phyloP scores from a whole-genome alignment of 768 basidiomycete genomes.

The Cytidiella melzeri region DNA sequence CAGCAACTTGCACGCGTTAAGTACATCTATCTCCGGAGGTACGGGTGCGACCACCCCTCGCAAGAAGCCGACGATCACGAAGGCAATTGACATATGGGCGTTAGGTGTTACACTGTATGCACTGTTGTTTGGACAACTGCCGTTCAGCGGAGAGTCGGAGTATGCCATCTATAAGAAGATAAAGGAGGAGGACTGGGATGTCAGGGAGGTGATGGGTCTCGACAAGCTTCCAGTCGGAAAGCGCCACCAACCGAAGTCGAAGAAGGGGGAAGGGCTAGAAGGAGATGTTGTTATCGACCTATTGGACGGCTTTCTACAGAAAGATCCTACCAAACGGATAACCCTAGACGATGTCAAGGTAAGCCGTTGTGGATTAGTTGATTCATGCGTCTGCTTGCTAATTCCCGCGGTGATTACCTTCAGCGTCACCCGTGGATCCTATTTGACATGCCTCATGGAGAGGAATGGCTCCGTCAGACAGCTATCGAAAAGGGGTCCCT shows the following conservation, averaged over 20 bases:
- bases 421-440: constrained; percentile 64
- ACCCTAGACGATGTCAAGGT: constrained; percentile 83
- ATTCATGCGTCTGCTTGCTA: background rate
- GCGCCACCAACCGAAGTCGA: constrained; percentile 34
- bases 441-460: constrained; percentile 57
- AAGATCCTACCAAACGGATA: constrained; percentile 69
- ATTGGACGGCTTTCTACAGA: constrained; percentile 73
- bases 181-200: constrained; percentile 66
- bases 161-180: constrained; percentile 78
- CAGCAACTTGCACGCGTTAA: constrained; percentile 31
- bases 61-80: constrained; percentile 61
- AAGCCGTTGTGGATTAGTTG: constrained; percentile 12
- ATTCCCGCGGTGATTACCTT: constrained; percentile 1
- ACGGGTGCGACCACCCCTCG: constrained; percentile 24
- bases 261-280: constrained; percentile 35
- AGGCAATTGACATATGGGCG: constrained; percentile 97
- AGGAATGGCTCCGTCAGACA: constrained; percentile 65
- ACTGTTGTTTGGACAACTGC: constrained; percentile 81
- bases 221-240: constrained; percentile 63
- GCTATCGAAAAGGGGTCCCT: constrained; percentile 44
- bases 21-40: constrained; percentile 20
- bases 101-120: constrained; percentile 95
- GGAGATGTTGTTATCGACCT: constrained; percentile 63
- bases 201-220: constrained; percentile 63
- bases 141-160: constrained; percentile 64